Evolutionary conservation across 257 asterid genomes (phyloP), one percentile per base, ranked within the genome.

Genomic region (Nicotiana obtusifolia): DNA sequence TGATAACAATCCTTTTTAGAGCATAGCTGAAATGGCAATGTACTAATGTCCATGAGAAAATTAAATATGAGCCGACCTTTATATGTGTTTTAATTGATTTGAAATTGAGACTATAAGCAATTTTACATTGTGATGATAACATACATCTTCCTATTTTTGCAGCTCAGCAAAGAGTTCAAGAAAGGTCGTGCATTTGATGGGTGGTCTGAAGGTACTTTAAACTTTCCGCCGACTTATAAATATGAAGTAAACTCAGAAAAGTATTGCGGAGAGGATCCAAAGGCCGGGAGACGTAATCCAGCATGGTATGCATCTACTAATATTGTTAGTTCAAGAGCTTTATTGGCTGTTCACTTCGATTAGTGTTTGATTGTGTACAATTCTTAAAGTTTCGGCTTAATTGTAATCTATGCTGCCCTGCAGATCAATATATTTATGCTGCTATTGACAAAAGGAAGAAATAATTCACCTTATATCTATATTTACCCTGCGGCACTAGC

Each of bases 221-320:
- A 77, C 85, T 96, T 96, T 86, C 92, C 98, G 62, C 99, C 99
- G 5, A 96, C 99, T 26, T 96, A 96, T 82, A 96, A 94, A 82
- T 96, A 96, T 75, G 98, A 92, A 84, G 24, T 80, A 11, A 88
- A 93, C 84, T 91, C 99, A 2, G 93, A 90, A 5, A 84, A 90
- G 53, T 96, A 96, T 84, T 14, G 56, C 1, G 93, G 95, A 52
- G 92, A 87, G 83, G 97, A 93, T 83, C 94, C 93, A 76, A 96
- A 87, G 86, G 81, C 87, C 15, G 97, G 92, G 83, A 93, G 91
- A 71, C 90, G 99, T 82, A 96, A 92, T 77, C 99, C 99, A 80
- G 92, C 99, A 83, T 96, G 99, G 99, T 94, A 94, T 81, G 91
- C 62, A 81, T 83, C 86, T 56, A 11, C 11, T 53, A 52, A 7